Conservation (phyloP, 805 yeast species). For the Saccharomyces paradoxus region DNA sequence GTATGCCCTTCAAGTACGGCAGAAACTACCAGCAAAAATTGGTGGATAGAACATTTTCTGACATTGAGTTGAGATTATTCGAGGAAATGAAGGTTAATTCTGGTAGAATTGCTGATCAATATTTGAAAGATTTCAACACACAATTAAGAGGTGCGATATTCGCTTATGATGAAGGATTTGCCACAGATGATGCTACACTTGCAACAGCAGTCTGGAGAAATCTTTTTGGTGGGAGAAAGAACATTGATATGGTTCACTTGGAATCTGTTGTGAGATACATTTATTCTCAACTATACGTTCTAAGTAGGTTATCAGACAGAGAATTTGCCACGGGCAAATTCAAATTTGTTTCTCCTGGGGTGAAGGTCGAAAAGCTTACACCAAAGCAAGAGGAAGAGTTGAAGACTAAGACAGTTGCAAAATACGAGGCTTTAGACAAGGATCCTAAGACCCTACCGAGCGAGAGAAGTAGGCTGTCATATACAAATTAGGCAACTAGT, state of each 20-base stretch:
- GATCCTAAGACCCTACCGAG: slow-evolving; percentile 47
- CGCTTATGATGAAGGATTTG: slow-evolving; percentile 88
- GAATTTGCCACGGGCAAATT: slow-evolving; percentile 91
- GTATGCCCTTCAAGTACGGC: slow-evolving; percentile 86
- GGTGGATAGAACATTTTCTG: slow-evolving; percentile 81
- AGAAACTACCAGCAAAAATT: slow-evolving; percentile 85
- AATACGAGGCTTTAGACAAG: slow-evolving; percentile 43
- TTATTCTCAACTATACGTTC: slow-evolving; percentile 80
- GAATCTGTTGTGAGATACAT: slow-evolving; percentile 88
- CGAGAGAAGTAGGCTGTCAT: slow-evolving; percentile 43
- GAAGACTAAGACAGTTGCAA: slow-evolving; percentile 41
- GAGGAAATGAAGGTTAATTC: slow-evolving; percentile 81
- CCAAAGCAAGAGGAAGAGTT: slow-evolving; percentile 52
- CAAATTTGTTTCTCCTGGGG: slow-evolving; percentile 73
- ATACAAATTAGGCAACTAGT: slow-evolving; percentile 41
- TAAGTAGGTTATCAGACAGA: slow-evolving; percentile 78
- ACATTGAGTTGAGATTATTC: slow-evolving; percentile 76
- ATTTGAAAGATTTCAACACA: slow-evolving; percentile 81
- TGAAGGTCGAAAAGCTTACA: slow-evolving; percentile 65
- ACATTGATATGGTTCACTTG: slow-evolving; percentile 71
- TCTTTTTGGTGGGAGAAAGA: slow-evolving; percentile 74
- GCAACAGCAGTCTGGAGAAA: slow-evolving; percentile 87
- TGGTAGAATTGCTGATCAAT: slow-evolving; percentile 73
- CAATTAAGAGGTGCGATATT: slow-evolving; percentile 85
- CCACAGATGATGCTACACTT: slow-evolving; percentile 65